A percentile compares a stretch with the other conserved stretches of the same genome.
Conservation (phyloP, 1,284 basidiomycete genomes). For the Sanghuangporus baumii region DNA sequence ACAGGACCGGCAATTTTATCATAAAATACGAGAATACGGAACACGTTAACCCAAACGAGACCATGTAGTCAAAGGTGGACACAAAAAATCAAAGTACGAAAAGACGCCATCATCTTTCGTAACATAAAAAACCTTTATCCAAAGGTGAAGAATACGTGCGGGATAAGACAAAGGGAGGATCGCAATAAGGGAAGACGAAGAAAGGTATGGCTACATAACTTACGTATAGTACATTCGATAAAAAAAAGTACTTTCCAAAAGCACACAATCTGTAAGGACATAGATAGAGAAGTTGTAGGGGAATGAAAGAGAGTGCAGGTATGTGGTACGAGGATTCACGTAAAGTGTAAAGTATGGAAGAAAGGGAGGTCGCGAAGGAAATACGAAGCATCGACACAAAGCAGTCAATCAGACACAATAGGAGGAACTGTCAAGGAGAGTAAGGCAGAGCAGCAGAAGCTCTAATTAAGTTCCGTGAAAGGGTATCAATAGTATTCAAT, state of each 20-base stretch:
- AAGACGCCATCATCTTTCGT: no score
- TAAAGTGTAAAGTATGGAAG: neutral
- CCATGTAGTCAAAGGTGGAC: no score
- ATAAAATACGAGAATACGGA: no score
- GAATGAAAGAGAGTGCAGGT: neutral
- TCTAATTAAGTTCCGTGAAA: neutral
- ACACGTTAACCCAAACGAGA: no score
- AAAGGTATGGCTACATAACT: constrained; percentile 16
- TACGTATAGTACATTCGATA: constrained; percentile 11
- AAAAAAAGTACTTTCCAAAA: neutral
- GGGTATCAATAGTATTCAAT: constrained; percentile 18
- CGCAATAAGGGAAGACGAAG: neutral
- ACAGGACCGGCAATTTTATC: no score
- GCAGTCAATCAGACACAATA: neutral
- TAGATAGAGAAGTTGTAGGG: neutral
- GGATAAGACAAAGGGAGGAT: neutral
- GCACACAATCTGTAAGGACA: neutral
- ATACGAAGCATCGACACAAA: neutral
- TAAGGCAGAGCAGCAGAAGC: neutral
- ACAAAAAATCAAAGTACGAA: no score
- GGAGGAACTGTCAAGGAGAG: neutral
- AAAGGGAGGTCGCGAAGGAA: neutral
- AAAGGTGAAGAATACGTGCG: neutral
- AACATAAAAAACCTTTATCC: neutral
- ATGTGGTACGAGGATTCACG: neutral